Base-by-base conservation (phyloP, 768 basidiomycete genomes). In the Leucosporidium yakuticum region DNA sequence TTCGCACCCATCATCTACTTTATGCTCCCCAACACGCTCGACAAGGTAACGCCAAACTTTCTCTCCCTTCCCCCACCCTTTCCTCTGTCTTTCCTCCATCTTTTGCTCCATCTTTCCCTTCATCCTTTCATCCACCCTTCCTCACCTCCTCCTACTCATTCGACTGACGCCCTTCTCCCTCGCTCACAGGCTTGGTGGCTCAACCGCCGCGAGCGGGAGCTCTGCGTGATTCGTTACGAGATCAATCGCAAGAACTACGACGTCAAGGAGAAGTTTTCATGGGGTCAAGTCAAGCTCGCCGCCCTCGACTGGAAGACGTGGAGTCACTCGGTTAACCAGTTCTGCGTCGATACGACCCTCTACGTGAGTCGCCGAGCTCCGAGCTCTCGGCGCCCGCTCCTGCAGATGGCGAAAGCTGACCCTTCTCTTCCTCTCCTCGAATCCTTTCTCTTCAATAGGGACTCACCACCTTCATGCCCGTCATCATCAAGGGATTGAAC, bases 401-500 rank as follows among this genome's bases (percentile, higher is more conserved):
- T 53, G 51, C 23, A 23, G 23, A 12, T 4, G 34, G 12, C 34
- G 5, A 36, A 12, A 6, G 12, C 6, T 6, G 34, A 5, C 12
- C 6, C 5, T 36, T 5, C 59, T 44, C 36, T 57, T 8, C 47
- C 48, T 12, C 34, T 59, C 59, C 48, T 56, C 56, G 17, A n/a
- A 9, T 53, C 51, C 23, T 2, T 51, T n/a, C 8, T 51, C 25
- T 2, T 51, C 17, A 3, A 29, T 29, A 54, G 53, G 23, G 34
- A 8, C 39, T 68, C 25, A 64, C 67, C 20, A 68, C 67, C 29
- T 68, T 67, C 56, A 68, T 63, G 67, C 67, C 67, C 7, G 48
- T 50, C 19, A 63, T 68, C 62, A 68, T 68, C 63, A 63, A 59
- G 25, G 62, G 67, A 4, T 47, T 68, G 21, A 44, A 62, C 14